Base-by-base conservation (phyloP, 345 rosid genomes). In the Salix viminalis region DNA sequence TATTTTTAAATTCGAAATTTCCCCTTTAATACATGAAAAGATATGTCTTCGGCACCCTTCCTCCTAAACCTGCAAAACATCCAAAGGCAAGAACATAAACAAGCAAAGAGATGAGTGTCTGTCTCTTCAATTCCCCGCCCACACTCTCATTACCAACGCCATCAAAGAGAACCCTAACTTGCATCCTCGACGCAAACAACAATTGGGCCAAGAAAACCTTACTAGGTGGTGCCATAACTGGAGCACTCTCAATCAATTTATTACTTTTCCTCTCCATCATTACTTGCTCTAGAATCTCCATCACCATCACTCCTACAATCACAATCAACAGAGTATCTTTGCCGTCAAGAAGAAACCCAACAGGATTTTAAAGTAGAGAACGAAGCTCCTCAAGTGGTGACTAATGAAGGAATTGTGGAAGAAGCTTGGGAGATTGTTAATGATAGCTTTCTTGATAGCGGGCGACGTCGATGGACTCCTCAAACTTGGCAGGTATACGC, bases 341-440 rank as follows among this genome's bases (percentile, higher is more conserved):
- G 97, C 71, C 83, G 76, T 24, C 83, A 86, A 56, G 70, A 76
- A 62, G 93, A 88, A 8, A 84, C 80, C 28, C 30, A 14, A 44
- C 76, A 71, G 72, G 90, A 79, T 30, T 77, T 74, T 6, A 15
- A 67, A 21, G 78, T 50, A 65, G 79, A 74, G 67, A 65, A 28
- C 2, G 86, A 61, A 73, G 76, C 86, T 78, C 82, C 86, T 78
- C 82, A 77, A 36, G 78, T 76, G 37, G 87, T 86, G 48, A 88
- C 87, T 14, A 87, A 95, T 34, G 89, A 90, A 77, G 88, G 79
- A 69, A 85, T 93, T 71, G 96, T 93, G 44, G 90, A 90, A 85
- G 97, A 95, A 85, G 99, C 97, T 77, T 95, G 99, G 99, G 87
- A 91, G 86, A 89, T 95, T 32, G 91, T 93, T 34, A 90, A 91